Percentiles rank a stretch among this genome's conserved stretches.
These are phyloP conservation scores for Thermomucor indicae-seudaticae DNA, from an alignment of 371 early-diverging fungal genomes.

Conservation along the genomic window DNA sequence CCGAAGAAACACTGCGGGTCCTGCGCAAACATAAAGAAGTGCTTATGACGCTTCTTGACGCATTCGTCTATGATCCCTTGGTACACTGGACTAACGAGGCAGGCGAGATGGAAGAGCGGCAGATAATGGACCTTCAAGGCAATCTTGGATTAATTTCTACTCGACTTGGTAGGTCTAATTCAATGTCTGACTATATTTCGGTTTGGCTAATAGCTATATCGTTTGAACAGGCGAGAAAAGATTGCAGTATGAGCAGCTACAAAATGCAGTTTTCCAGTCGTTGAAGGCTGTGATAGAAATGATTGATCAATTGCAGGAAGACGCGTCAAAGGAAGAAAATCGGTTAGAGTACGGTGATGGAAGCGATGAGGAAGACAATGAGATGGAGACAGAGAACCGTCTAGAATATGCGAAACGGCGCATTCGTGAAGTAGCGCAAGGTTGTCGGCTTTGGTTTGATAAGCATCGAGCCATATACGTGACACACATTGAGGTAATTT, in stretches of 20 bases:
- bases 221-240: slow-evolving; percentile 19
- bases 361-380: slow-evolving; percentile 11
- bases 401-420: slow-evolving; percentile 8
- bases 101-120: slow-evolving; percentile 28
- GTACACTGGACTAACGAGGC: slow-evolving; percentile 55
- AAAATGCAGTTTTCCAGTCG: slow-evolving; percentile 4
- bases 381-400: background rate
- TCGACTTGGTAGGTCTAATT: slow-evolving; percentile 20
- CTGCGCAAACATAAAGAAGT: slow-evolving; percentile 78
- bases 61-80: slow-evolving; percentile 94
- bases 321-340: background rate
- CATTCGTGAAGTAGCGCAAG: background rate
- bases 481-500: background rate
- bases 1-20: slow-evolving; percentile 72
- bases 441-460: slow-evolving; percentile 17
- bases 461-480: background rate
- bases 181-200: background rate
- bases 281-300: slow-evolving; percentile 10
- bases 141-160: slow-evolving; percentile 32
- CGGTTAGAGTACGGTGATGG: background rate
- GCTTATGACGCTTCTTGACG: slow-evolving; percentile 82
- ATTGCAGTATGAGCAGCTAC: slow-evolving; percentile 16
- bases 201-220: background rate
- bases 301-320: slow-evolving; percentile 21
- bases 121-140: slow-evolving; percentile 36